These are phyloP conservation scores for Penicillium sp. DNA, from an alignment of 2,329 filamentous ascomycete species.

Conservation along the genomic window DNA sequence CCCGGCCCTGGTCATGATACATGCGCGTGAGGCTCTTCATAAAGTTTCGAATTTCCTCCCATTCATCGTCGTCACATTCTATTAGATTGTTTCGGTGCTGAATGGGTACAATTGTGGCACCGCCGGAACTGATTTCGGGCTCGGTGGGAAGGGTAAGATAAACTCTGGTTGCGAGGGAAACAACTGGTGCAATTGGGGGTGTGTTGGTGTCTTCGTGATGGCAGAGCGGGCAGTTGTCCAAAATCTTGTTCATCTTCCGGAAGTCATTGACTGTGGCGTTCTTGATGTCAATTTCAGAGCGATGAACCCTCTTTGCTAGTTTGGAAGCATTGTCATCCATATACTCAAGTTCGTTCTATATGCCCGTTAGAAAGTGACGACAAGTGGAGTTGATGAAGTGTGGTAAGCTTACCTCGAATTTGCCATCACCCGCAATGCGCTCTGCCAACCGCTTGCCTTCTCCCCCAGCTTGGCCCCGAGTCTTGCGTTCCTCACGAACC, in stretches of 20 bases:
- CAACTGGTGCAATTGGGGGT: constrained; percentile 77
- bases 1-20: constrained; percentile 89
- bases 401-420: constrained; percentile 65
- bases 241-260: constrained; percentile 80
- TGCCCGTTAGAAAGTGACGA: constrained; percentile 14
- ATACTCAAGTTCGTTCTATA: constrained; percentile 81
- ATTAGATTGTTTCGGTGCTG: constrained; percentile 85
- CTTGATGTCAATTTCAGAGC: constrained; percentile 82
- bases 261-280: constrained; percentile 85
- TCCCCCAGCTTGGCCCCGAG: constrained; percentile 71
- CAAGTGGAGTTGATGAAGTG: not conserved
- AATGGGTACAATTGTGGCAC: constrained; percentile 85
- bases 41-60: constrained; percentile 98
- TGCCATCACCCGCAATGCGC: constrained; percentile 87
- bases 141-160: constrained; percentile 88
- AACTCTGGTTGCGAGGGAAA: constrained; percentile 81
- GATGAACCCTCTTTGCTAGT: constrained; percentile 82
- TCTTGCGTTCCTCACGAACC: constrained; percentile 90
- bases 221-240: constrained; percentile 87
- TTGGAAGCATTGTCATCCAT: constrained; percentile 95
- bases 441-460: constrained; percentile 84
- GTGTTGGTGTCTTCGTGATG: constrained; percentile 81
- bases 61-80: constrained; percentile 99
- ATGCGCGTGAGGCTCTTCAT: constrained; percentile 95
- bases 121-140: constrained; percentile 79